Evolutionary conservation across 768 basidiomycete genomes (phyloP), one percentile per base, ranked within the genome.

Genomic region (Hirschioporus abietinus): DNA sequence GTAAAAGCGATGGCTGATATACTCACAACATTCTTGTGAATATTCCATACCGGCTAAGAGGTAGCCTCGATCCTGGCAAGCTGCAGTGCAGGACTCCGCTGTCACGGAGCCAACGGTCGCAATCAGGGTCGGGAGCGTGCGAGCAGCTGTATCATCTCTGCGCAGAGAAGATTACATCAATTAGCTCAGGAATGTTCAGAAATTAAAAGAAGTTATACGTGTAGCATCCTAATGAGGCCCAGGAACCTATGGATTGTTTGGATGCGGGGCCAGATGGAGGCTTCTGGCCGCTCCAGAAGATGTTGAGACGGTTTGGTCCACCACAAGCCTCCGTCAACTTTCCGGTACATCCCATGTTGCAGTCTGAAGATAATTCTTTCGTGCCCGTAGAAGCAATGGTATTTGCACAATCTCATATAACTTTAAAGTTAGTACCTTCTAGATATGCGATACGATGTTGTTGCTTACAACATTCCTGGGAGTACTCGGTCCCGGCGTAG

Each of bases 401-500:
- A 30, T 30, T 30, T 30, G 30, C 30, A 20, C 64, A 58, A 27
- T 42, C 58, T 64, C 63, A 30, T 35, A 69, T 57, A 59, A 62
- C 34, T n/a, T 27, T 42, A 65, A 17, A n/a, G 25, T 30, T 4
- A 62, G 25, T 30, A 7, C 20, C 62, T 63, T 70, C 24, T 66
- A 42, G 66, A 35, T 67, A 15, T 24, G 30, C 60, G 60, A 30
- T 30, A 30, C 30, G 30, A 30, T 23, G n/a, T 6, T 60, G 25
- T 3, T 59, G 72, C 83, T 67, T 74, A 88, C 88, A 88, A 76
- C 87, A 89, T 75, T 89, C 84, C 67, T 83, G 78, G 23, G 81
- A 83, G 68, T 81, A 92, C 75, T 92, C 91, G n/a, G 86, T 81
- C 12, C 92, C 92, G 20, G 91, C 89, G 69, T 84, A 91, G 66